Base-by-base conservation (phyloP, 2,329 filamentous ascomycete species). In the Neonectria magnoliae region DNA sequence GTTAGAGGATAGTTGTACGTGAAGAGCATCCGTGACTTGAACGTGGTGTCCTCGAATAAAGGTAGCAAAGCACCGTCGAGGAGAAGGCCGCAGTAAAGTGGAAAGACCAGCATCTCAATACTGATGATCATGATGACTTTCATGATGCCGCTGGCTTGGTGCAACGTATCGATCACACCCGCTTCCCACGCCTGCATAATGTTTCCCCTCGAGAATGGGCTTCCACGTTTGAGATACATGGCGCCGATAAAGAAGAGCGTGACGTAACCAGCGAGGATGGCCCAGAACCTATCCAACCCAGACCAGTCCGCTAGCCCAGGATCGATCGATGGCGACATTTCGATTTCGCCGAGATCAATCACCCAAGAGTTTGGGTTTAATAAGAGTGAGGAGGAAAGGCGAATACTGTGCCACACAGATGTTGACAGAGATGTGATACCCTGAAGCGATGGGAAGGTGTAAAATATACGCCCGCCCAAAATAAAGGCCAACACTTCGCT, bases 101-200 rank as follows among this genome's bases (percentile, higher is more conserved):
- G 96, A 75, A 99, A 99, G 7, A 94, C 90, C 38, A 99, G 90
- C 96, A 99, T 99, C 81, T 99, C 96, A 73, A 99, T 99, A 69
- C 94, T 96, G 70, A 99, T 99, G 74, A 99, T 98, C 65, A 98
- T 82, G 55, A 99, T 97, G 22, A 99, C 96, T 79, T 99, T 99
- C 84, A 98, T 90, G 10, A 99, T 95, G 14, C 97, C 96, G 45
- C 96, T 97, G 52, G 96, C 96, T 83, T 99, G 97, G 68, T 94
- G 91, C 22, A 99, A 84, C 1, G 90, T 86, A 68, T 98, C 95
- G 25, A 95, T 91, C 45, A 98, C 79, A 8, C 90, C 87, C 25
- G 91, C 91, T 77, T 98, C 94, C 85, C 86, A 88, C 33, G 88
- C 87, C 64, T 88, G 86, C 55, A 86, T 83, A 1, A 85, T 79